Conservation (phyloP, 108 stramenopile genomes). For the Skeletonema tropicum region DNA sequence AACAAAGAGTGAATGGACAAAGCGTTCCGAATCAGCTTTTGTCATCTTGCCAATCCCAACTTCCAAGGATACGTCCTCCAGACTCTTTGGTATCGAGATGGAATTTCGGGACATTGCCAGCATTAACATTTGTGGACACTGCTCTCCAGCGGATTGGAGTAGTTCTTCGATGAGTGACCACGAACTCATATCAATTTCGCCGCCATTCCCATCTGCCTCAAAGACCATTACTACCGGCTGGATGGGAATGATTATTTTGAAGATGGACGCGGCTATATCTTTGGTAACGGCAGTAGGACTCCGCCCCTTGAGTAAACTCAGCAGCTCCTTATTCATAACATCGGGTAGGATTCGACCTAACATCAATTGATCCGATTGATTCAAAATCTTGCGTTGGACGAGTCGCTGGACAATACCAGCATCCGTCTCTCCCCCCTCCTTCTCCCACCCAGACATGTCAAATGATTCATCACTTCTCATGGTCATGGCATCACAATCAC, state of each 20-base stretch:
- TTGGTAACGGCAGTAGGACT: constrained; percentile 27
- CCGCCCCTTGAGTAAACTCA: constrained; percentile 37
- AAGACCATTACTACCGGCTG: constrained; percentile 43
- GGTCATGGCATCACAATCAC: constrained; percentile 21
- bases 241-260: constrained; percentile 46
- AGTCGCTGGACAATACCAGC: constrained; percentile 22
- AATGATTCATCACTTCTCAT: neutral
- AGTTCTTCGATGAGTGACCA: constrained; percentile 40
- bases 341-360: constrained; percentile 38
- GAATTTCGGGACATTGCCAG: constrained; percentile 26
- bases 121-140: constrained; percentile 41
- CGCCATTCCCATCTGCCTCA: constrained; percentile 34
- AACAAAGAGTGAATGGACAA: constrained; percentile 25
- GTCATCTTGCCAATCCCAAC: constrained; percentile 13
- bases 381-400: constrained; percentile 27
- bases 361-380: constrained; percentile 48
- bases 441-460: neutral
- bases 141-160: constrained; percentile 15
- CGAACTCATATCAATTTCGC: constrained; percentile 42
- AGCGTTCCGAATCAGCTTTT: constrained; percentile 20
- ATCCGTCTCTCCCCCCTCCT: constrained; percentile 1
- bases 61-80: constrained; percentile 12
- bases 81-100: constrained; percentile 9
- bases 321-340: constrained; percentile 27
- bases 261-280: constrained; percentile 28